These are phyloP conservation scores for Stylonectria norvegica DNA, from an alignment of 2,329 filamentous ascomycete species.

Conservation along the genomic window DNA sequence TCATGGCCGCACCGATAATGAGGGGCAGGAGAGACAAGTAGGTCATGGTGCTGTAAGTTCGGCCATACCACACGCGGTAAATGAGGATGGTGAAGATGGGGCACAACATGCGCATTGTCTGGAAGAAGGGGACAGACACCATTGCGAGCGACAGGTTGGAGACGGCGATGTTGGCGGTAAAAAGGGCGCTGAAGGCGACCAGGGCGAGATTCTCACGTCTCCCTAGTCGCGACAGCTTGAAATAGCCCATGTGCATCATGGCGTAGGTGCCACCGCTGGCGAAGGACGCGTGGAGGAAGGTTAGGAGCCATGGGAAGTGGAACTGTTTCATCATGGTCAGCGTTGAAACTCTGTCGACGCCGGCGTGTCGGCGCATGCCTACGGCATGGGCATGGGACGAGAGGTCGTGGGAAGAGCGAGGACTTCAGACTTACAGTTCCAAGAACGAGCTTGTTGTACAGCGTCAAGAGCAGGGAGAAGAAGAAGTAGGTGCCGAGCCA, in stretches of 20 bases:
- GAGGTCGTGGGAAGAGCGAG: neutral
- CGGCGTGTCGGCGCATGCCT: too few relatives aligned
- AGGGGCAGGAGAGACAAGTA: conserved; percentile 61
- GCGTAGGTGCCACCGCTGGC: conserved; percentile 54
- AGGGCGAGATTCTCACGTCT: conserved; percentile 53
- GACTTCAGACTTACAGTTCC: conserved; percentile 39
- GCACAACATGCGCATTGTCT: conserved; percentile 59
- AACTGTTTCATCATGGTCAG: conserved; percentile 41
- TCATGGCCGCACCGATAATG: conserved; percentile 56
- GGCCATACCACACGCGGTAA: conserved; percentile 53
- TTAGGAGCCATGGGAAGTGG: conserved; percentile 59
- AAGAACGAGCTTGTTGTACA: conserved; percentile 59
- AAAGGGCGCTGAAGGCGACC: conserved; percentile 56
- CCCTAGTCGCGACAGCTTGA: conserved; percentile 50
- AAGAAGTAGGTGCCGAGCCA: conserved; percentile 53
- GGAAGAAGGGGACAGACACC: conserved; percentile 64
- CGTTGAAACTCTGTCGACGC: neutral
- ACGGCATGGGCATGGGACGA: neutral
- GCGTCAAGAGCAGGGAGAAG: conserved; percentile 46
- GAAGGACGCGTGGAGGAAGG: conserved; percentile 55
- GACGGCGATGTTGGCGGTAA: conserved; percentile 61
- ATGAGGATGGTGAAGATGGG: conserved; percentile 61
- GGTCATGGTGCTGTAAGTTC: conserved; percentile 53
- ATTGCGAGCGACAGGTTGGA: conserved; percentile 60
- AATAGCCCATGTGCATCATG: conserved; percentile 50